Conservation (phyloP, 148 eudicot genomes). For the Beta vulgaris region DNA sequence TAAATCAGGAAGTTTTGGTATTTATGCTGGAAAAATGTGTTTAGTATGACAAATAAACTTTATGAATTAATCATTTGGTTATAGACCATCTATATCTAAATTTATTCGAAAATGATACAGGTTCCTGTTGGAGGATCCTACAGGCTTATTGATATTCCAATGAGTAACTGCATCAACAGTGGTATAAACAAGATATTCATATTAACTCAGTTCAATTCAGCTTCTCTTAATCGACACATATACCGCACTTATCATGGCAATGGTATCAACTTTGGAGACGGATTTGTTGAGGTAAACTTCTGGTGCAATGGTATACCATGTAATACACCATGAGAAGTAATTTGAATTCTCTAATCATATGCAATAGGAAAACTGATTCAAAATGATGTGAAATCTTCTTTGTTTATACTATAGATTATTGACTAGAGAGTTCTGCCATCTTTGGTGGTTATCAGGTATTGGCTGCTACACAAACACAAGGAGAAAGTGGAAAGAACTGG, state of each 20-base stretch:
- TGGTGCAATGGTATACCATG: background rate
- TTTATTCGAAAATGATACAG: conserved; percentile 38
- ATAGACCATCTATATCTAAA: background rate
- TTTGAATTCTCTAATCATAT: background rate
- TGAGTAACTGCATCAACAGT: conserved; percentile 98
- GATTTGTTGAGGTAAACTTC: conserved; percentile 78
- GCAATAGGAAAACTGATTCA: background rate
- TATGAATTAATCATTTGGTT: background rate
- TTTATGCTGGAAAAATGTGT: no score
- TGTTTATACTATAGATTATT: background rate
- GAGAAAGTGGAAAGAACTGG: conserved; percentile 91
- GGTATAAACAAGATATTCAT: conserved; percentile 84
- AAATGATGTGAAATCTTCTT: background rate
- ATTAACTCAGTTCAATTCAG: conserved; percentile 91
- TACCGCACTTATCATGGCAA: conserved; percentile 84
- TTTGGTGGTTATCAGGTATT: conserved; percentile 59
- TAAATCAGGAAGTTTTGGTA: background rate
- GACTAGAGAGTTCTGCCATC: background rate
- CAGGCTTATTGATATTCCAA: conserved; percentile 92
- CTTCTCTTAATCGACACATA: conserved; percentile 91
- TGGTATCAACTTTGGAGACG: conserved; percentile 90
- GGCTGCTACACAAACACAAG: conserved; percentile 94
- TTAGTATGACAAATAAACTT: background rate
- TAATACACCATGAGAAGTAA: background rate
- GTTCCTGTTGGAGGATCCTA: conserved; percentile 97